Evolutionary conservation across 352 stramenopile genomes (phyloP).

Genomic region (Blastocystis sp.): DNA sequence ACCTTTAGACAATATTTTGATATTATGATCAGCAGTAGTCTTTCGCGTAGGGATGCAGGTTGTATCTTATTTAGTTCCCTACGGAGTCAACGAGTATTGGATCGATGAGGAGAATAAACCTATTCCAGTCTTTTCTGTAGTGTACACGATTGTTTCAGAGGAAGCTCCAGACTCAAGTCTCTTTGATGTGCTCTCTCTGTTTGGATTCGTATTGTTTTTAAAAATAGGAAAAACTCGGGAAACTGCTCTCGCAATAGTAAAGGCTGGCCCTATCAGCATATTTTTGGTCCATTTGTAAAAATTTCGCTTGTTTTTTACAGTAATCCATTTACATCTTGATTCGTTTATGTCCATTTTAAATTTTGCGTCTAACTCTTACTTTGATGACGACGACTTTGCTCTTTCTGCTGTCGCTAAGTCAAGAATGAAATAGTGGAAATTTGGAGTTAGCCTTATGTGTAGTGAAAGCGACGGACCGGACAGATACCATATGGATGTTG

Average conservation of each 20-base stretch:
- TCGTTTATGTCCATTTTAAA: slow-evolving; percentile 42
- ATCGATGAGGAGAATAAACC: slow-evolving; percentile 1
- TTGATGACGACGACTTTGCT: slow-evolving; percentile 38
- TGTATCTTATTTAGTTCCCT: background rate
- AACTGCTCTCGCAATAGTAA: slow-evolving; percentile 27
- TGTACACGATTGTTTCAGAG: background rate
- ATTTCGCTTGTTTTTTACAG: background rate
- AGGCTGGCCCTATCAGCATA: slow-evolving; percentile 30
- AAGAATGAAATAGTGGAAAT: slow-evolving; percentile 50
- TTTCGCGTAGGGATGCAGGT: background rate
- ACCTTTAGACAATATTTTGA: slow-evolving; percentile 26
- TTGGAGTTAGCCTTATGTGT: background rate
- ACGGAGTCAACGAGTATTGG: background rate
- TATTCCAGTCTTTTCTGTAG: slow-evolving; percentile 31
- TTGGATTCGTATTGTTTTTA: background rate
- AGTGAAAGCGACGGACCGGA: slow-evolving; percentile 8
- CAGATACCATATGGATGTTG: slow-evolving; percentile 12
- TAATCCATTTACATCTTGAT: background rate
- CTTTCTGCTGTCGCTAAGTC: background rate
- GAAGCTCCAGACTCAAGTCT: background rate
- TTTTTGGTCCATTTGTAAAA: slow-evolving; percentile 59
- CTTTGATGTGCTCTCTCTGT: background rate
- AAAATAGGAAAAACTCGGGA: background rate
- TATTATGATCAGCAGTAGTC: background rate
- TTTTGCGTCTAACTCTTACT: slow-evolving; percentile 50